A percentile compares a stretch with the other conserved stretches of the same genome.
Evolutionary conservation across 768 basidiomycete species (phyloP).

Genomic region (Hypholoma fasciculare): DNA sequence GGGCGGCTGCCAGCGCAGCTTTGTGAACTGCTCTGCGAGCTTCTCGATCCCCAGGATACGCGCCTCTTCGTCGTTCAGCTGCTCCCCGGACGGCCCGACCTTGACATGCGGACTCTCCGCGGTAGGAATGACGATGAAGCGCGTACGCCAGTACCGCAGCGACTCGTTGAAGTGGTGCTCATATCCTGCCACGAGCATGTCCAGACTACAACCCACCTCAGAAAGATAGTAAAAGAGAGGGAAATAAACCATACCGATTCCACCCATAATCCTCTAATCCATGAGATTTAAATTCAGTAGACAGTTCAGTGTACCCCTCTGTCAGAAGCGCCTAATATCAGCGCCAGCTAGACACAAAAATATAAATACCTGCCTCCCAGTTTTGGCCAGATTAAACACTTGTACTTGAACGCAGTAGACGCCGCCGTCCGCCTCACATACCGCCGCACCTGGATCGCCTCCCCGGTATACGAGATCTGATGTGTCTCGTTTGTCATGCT

Average conservation of each 20-base stretch:
- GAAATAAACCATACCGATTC: constrained; percentile 60
- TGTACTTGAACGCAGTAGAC: constrained; percentile 69
- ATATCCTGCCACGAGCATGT: constrained; percentile 84
- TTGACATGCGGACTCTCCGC: constrained; percentile 60
- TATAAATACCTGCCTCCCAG: constrained; percentile 50
- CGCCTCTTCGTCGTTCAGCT: constrained; percentile 82
- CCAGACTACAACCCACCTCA: constrained; percentile 49
- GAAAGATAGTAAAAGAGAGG: not conserved
- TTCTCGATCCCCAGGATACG: constrained; percentile 89
- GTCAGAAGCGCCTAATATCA: constrained; percentile 1
- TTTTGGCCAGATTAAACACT: constrained; percentile 93
- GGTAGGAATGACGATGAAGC: constrained; percentile 91
- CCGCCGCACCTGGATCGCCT: constrained; percentile 83
- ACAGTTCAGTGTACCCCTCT: constrained; percentile 80
- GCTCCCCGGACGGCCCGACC: constrained; percentile 66
- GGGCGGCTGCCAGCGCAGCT: constrained; percentile 74
- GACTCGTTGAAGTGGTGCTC: constrained; percentile 80
- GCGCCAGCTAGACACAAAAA: not conserved
- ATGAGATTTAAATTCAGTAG: constrained; percentile 73
- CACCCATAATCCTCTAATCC: constrained; percentile 84
- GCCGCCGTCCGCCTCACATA: constrained; percentile 76
- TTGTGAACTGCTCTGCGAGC: constrained; percentile 85
- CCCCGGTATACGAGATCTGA: constrained; percentile 87
- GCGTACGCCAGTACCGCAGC: constrained; percentile 89
- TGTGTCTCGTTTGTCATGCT: constrained; percentile 97